Evolutionary conservation across 805 yeast genomes (phyloP).

Genomic region (Diddensiella transvaalensis): DNA sequence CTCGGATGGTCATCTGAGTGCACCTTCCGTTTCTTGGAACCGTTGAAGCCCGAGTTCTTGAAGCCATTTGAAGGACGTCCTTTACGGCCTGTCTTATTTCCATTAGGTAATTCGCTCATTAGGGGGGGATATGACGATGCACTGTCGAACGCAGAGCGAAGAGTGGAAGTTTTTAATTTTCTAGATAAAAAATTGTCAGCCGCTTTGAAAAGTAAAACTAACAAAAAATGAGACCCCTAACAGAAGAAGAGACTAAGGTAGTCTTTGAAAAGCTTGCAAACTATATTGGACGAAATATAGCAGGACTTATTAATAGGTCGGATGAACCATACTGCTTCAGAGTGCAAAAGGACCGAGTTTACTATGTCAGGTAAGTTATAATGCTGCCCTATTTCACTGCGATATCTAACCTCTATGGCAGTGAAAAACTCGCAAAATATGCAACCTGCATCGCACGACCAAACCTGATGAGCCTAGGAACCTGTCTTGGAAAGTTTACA

Average conservation of each 20-base stretch:
- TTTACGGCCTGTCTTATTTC: too few relatives aligned
- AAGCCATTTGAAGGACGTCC: background rate
- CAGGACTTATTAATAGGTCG: conserved; percentile 74
- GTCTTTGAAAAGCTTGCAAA: conserved; percentile 95
- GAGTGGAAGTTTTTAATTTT: too few relatives aligned
- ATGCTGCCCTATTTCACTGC: background rate
- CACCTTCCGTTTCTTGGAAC: background rate
- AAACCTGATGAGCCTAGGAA: conserved; percentile 87
- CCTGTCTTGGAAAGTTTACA: conserved; percentile 94
- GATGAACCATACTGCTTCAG: conserved; percentile 92
- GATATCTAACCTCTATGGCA: conserved; percentile 19
- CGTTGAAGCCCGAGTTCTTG: background rate
- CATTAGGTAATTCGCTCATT: too few relatives aligned
- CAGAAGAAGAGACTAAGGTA: conserved; percentile 95
- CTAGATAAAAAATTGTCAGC: background rate
- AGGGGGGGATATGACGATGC: too few relatives aligned
- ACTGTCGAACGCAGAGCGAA: too few relatives aligned
- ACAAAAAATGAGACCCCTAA: conserved; percentile 75
- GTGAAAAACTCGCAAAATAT: conserved; percentile 73
- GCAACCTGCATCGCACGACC: conserved; percentile 90
- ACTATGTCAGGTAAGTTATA: conserved; percentile 63
- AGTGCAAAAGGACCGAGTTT: conserved; percentile 93
- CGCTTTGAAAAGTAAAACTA: background rate
- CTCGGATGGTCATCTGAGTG: too few relatives aligned
- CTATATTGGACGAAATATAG: conserved; percentile 93